Conservation (phyloP, 805 yeast genomes). For the Starmerella riodocensis region DNA sequence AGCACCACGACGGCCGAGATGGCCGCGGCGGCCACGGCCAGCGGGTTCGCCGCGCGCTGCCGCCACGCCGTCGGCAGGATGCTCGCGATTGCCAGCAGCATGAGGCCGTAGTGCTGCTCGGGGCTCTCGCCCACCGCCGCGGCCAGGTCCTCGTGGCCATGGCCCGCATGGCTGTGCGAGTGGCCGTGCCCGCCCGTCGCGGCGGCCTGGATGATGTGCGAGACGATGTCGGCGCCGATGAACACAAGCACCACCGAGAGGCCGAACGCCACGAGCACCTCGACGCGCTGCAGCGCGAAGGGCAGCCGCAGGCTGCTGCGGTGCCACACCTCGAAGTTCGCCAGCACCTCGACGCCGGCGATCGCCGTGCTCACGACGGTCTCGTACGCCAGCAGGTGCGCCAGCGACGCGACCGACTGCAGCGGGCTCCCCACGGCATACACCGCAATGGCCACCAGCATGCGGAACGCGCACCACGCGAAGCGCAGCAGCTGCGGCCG, state of each 20-base stretch:
- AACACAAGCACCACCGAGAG: constrained; percentile 70
- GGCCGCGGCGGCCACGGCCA: constrained; percentile 21
- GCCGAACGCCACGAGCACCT: constrained; percentile 79
- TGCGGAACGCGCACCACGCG: constrained; percentile 46
- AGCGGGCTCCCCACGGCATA: constrained; percentile 28
- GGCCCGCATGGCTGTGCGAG: constrained; percentile 14
- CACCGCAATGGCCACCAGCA: constrained; percentile 39
- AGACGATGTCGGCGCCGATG: constrained; percentile 79
- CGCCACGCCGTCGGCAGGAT: constrained; percentile 8
- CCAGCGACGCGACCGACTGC: constrained; percentile 45
- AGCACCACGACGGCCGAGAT: constrained; percentile 25
- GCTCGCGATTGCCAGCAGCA: constrained; percentile 2
- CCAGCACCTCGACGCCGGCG: constrained; percentile 61
- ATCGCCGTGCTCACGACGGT: constrained; percentile 60
- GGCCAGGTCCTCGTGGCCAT: background rate
- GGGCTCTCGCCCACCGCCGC: background rate
- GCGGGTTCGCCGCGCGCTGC: constrained; percentile 10
- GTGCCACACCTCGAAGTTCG: constrained; percentile 90
- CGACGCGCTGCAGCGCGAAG: constrained; percentile 85
- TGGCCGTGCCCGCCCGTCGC: constrained; percentile 25
- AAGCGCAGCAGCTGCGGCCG: constrained; percentile 46
- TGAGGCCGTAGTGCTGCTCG: background rate
- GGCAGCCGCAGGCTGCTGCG: constrained; percentile 72
- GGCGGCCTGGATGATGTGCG: constrained; percentile 74
- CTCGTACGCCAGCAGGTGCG: constrained; percentile 81